These are phyloP conservation scores for Mucor saturninus DNA, from an alignment of 371 early-diverging fungal species.

Conservation along the genomic window DNA sequence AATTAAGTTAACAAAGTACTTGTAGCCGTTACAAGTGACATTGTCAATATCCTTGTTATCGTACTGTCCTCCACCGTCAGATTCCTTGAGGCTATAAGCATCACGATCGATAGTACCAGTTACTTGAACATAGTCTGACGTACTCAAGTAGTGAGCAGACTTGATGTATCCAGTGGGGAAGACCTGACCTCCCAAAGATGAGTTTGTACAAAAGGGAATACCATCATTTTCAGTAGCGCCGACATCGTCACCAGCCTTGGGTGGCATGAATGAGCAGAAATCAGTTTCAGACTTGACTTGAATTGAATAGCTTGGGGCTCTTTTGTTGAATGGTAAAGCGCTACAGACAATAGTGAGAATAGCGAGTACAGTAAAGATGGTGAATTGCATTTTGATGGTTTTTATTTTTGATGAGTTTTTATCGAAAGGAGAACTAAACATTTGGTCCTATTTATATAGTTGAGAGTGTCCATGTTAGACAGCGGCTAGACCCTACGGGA, in stretches of 20 bases:
- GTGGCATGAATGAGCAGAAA: constrained; percentile 50
- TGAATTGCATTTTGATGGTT: neutral
- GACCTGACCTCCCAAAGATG: constrained; percentile 27
- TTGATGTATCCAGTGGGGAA: constrained; percentile 43
- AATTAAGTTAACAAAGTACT: constrained; percentile 46
- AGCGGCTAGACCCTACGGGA: no score
- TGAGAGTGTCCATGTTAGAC: no score
- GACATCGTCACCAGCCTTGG: constrained; percentile 36
- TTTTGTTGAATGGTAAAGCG: constrained; percentile 4
- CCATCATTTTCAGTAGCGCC: constrained; percentile 41
- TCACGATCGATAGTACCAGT: constrained; percentile 38
- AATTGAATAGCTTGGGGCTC: constrained; percentile 8
- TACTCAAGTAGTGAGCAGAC: constrained; percentile 30
- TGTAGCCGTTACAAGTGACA: constrained; percentile 45
- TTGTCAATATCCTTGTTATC: constrained; percentile 29
- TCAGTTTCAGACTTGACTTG: constrained; percentile 25
- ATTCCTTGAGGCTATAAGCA: constrained; percentile 21
- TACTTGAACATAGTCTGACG: constrained; percentile 39
- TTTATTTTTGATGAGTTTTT: no score
- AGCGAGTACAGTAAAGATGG: neutral
- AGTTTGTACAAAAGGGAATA: constrained; percentile 38
- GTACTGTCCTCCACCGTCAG: constrained; percentile 54
- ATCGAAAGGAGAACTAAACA: no score
- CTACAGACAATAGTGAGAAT: neutral
- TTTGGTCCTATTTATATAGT: no score